Percentiles rank a stretch among this genome's conserved stretches.
These are phyloP conservation scores for Brassica napus DNA, from an alignment of 345 rosid species.

Conservation along the genomic window Da-Ae NC_063439.1:19616501-19617000, in stretches of 20 bases:
- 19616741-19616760: constrained; percentile 19
- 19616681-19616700: neutral
- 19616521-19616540: neutral
- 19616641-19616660: constrained; percentile 14
- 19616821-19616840: no score
- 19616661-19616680: no score
- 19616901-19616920: no score
- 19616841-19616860: no score
- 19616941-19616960: no score
- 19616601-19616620: constrained; percentile 37
- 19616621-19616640: constrained; percentile 27
- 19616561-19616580: constrained; percentile 15
- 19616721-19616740: constrained; percentile 37
- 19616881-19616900: neutral
- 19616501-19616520: neutral
- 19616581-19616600: constrained; percentile 14
- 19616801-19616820: no score
- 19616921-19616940: no score
- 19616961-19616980: no score
- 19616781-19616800: no score
- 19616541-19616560: neutral
- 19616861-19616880: no score
- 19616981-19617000: neutral
- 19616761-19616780: no score
- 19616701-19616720: constrained; percentile 22